These are phyloP conservation scores for Pseudogymnoascus sp. DNA, from an alignment of 2,329 filamentous ascomycete genomes.

Conservation along the genomic window DNA sequence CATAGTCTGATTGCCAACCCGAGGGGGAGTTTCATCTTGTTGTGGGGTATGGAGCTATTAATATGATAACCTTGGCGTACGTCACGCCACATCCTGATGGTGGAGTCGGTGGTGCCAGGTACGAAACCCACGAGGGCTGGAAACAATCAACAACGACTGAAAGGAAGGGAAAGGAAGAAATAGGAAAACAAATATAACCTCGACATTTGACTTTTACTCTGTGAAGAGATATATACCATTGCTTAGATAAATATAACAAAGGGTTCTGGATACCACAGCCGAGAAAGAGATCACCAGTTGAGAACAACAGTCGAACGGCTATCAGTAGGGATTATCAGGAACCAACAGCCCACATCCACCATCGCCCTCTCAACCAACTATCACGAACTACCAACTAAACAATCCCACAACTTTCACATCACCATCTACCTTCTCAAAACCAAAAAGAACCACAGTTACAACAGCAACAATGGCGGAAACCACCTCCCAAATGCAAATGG, in stretches of 20 bases:
- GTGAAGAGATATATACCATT: neutral
- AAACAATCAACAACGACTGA: neutral
- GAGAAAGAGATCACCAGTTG: neutral
- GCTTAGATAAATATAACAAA: neutral
- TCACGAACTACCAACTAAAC: neutral
- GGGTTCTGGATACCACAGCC: neutral
- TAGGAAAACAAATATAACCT: neutral
- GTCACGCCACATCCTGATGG: neutral
- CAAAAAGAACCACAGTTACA: neutral
- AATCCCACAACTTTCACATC: neutral
- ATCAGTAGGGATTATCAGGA: neutral
- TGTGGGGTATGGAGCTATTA: neutral
- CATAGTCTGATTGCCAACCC: neutral
- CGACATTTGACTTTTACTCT: neutral
- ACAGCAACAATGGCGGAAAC: constrained; percentile 17
- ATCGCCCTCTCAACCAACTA: neutral
- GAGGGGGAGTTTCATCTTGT: neutral
- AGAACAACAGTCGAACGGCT: neutral
- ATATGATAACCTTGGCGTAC: neutral
- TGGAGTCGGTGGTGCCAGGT: neutral
- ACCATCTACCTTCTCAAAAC: neutral
- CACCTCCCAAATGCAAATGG: constrained; percentile 69
- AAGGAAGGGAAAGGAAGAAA: neutral
- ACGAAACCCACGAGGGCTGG: neutral
- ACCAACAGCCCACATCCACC: neutral